These are phyloP conservation scores for Hypoxylon subgilvum DNA, from an alignment of 495 filamentous ascomycete species.

Conservation along the genomic window DNA sequence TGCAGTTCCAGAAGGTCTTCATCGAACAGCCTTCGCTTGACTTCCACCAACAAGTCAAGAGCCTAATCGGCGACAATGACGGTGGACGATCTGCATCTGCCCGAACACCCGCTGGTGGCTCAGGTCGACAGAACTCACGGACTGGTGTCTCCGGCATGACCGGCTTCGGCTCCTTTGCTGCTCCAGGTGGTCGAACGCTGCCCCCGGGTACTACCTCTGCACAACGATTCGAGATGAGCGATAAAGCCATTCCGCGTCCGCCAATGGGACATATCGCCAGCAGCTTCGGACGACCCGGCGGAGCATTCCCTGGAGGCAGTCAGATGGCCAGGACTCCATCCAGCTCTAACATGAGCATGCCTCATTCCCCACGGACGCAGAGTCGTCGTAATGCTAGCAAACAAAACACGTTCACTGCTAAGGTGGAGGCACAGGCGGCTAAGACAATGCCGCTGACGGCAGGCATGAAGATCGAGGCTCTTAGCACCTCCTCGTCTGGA, in stretches of 20 bases:
- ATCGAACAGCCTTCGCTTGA: constrained; percentile 93
- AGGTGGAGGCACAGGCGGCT: constrained; percentile 68
- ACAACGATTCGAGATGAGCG: constrained; percentile 63
- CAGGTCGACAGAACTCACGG: constrained; percentile 56
- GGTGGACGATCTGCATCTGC: constrained; percentile 72
- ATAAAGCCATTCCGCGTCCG: constrained; percentile 47
- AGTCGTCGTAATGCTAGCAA: constrained; percentile 68
- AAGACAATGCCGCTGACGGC: constrained; percentile 89
- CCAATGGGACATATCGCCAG: constrained; percentile 65
- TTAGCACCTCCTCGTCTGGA: constrained; percentile 69
- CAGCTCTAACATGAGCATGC: constrained; percentile 52
- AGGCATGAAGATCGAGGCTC: constrained; percentile 78
- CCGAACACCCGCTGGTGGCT: constrained; percentile 65
- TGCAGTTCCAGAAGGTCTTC: constrained; percentile 96
- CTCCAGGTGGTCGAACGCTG: constrained; percentile 56
- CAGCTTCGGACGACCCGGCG: constrained; percentile 61
- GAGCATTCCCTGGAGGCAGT: constrained; percentile 62
- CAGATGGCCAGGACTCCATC: constrained; percentile 58
- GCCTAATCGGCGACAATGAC: constrained; percentile 76
- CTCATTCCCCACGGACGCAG: constrained; percentile 57
- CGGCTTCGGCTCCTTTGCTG: constrained; percentile 74
- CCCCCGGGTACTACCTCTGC: constrained; percentile 72
- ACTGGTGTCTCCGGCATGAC: constrained; percentile 47
- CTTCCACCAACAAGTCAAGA: constrained; percentile 86
- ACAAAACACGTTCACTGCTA: constrained; percentile 60